Evolutionary conservation across 192 early-diverging fungal species (phyloP), one percentile per base, ranked within the genome.

Genomic region (Linnemannia elongata): DNA sequence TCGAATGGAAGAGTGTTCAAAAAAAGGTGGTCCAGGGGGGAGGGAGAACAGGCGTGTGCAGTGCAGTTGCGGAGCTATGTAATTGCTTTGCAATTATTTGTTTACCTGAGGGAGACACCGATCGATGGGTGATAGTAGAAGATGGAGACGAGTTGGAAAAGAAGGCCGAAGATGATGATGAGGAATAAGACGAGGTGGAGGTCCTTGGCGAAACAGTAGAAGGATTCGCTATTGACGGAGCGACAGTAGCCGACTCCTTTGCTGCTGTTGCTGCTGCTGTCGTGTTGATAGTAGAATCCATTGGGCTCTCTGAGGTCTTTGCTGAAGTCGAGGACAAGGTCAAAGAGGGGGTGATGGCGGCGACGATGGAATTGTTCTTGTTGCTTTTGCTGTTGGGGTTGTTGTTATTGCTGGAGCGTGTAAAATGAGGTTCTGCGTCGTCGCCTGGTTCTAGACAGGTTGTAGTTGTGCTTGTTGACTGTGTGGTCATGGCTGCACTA

Each of bases 401-500:
- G 35, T 69, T 18, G 35, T 45, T 35, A 4, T 47, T 69, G 41
- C 12, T n/a, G 1, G 52, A 57, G 22, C 3, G 18, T 36, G 74
- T 38, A 41, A 72, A 38, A 41, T 69, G 79, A 5, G 33, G 81
- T 35, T 77, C 55, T 44, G 81, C 35, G 17, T 82, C 81, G 42
- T 76, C 69, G 12, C 70, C 52, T 27, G 81, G 54, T 15, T 71
- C 81, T 70, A 82, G 72, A 39, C 81, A 82, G 38, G 75, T 38
- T 15, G 81, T 72, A 8, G 81, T 77, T 8, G 81, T 77, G 49
- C 72, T 72, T 33, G 75, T 47, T 12, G 75, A 72, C 55, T 77
- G 81, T 52, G n/a, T 75, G 36, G 75, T 75, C 81, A 76, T 82
- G 38, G 81, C 81, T 12, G 81, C 81, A 39, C 75, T 69, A 6